These are phyloP conservation scores for Spongiforma sp. DNA, from an alignment of 1,284 basidiomycete species.

Conservation along the genomic window DNA sequence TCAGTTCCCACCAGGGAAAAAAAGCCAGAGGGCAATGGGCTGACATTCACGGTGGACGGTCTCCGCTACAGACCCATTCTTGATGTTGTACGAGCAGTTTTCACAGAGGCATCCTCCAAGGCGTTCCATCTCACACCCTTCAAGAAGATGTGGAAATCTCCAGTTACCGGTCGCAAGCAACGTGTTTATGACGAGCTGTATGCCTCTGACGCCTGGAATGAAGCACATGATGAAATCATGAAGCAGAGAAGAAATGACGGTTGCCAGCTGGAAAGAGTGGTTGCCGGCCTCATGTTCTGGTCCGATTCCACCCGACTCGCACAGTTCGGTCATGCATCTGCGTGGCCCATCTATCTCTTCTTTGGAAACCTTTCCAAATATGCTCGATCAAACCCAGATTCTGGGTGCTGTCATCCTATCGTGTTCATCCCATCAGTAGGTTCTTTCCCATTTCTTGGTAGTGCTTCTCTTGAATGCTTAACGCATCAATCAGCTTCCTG, in stretches of 20 bases:
- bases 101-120: neutral
- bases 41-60: neutral
- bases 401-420: neutral
- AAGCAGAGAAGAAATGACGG: conserved; percentile 14
- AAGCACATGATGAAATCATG: conserved; percentile 2
- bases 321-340: conserved; percentile 36
- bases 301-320: conserved; percentile 44
- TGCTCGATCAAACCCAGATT: neutral
- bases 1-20: conserved; percentile 4
- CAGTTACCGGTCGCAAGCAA: neutral
- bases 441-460: neutral
- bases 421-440: neutral
- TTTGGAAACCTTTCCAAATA: too few species aligned
- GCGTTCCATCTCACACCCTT: conserved; percentile 11
- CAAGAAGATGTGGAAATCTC: conserved; percentile 4
- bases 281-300: conserved; percentile 36
- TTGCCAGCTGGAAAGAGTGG: conserved; percentile 16
- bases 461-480: neutral
- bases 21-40: conserved; percentile 4
- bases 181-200: conserved; percentile 12
- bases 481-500: neutral
- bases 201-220: conserved; percentile 5
- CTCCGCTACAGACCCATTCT: neutral
- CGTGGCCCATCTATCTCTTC: too few species aligned
- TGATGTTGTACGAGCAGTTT: neutral